Evolutionary conservation across 306 rosid species (phyloP).

Genomic region (Datisca glomerata): DNA sequence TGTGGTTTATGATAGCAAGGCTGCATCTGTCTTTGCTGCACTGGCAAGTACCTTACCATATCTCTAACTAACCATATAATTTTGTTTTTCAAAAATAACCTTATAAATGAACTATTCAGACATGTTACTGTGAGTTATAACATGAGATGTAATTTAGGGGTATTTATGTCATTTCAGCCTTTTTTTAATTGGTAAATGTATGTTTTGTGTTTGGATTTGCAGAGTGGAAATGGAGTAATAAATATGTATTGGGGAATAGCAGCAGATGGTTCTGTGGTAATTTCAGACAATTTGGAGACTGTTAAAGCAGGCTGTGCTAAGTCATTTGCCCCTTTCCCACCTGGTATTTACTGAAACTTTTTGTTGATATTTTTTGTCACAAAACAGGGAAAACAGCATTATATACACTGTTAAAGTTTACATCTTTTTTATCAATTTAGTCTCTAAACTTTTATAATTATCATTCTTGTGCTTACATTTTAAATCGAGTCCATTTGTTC

Average conservation of each 20-base stretch:
- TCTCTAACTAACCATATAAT: no score
- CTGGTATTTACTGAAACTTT: no score
- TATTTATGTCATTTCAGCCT: neutral
- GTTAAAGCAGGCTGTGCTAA: conserved; percentile 78
- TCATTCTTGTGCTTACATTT: no score
- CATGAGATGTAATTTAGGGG: no score
- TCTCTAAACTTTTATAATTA: conserved; percentile 2
- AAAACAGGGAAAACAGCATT: neutral
- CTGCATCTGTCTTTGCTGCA: conserved; percentile 62
- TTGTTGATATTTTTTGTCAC: no score
- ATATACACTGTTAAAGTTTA: neutral
- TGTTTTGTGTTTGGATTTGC: conserved; percentile 18
- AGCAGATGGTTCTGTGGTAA: conserved; percentile 65
- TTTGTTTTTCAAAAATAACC: no score
- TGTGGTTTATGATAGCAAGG: conserved; percentile 50
- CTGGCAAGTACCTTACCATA: conserved; percentile 25
- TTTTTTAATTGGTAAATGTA: neutral
- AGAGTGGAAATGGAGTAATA: conserved; percentile 64
- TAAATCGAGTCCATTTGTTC: no score
- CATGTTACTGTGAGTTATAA: no score
- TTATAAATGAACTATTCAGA: no score
- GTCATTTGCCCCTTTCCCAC: conserved; percentile 89
- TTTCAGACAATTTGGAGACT: conserved; percentile 59
- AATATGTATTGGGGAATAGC: conserved; percentile 77
- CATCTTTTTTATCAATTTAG: neutral